phyloP scores from a whole-genome alignment of 768 basidiomycete genomes.

The Multifurca ochricompacta region DNA sequence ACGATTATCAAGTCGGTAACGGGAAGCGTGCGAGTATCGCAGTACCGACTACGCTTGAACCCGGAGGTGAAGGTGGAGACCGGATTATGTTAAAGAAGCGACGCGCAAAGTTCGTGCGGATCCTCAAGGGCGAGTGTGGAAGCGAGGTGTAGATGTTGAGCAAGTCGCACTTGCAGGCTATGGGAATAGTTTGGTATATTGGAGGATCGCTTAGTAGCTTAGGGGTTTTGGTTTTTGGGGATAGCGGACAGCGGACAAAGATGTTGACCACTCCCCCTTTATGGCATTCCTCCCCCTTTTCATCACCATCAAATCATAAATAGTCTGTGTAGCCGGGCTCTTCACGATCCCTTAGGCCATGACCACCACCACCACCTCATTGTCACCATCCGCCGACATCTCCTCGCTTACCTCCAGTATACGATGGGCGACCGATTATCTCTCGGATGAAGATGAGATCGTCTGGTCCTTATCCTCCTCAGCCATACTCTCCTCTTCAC shows the following conservation, averaged over 20 bases:
- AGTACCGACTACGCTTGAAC: constrained; percentile 44
- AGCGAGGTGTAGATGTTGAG: constrained; percentile 51
- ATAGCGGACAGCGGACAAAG: too few relatives aligned
- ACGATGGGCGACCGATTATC: constrained; percentile 16
- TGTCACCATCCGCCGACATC: constrained; percentile 11
- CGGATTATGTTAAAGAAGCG: constrained; percentile 51
- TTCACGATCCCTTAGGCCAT: constrained; percentile 5
- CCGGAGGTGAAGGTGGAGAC: constrained; percentile 46
- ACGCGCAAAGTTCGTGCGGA: constrained; percentile 50
- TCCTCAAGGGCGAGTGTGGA: constrained; percentile 52
- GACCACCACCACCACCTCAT: constrained; percentile 10
- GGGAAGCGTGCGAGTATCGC: constrained; percentile 57
- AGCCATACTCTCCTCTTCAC: constrained; percentile 1
- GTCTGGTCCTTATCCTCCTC: constrained; percentile 20
- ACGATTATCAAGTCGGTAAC: constrained; percentile 68
- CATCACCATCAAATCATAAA: too few relatives aligned
- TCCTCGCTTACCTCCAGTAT: constrained; percentile 10
- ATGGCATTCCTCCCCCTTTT: not conserved
- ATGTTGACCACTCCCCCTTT: constrained; percentile 3
- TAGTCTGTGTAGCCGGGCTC: too few relatives aligned
- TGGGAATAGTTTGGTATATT: constrained; percentile 60
- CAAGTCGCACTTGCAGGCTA: constrained; percentile 58
- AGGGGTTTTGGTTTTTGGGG: too few relatives aligned
- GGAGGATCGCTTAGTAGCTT: constrained; percentile 40
- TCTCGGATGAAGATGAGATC: constrained; percentile 20